These are phyloP conservation scores for Ustilago lituana DNA, from an alignment of 1,284 basidiomycete genomes.

Conservation along the genomic window DNA sequence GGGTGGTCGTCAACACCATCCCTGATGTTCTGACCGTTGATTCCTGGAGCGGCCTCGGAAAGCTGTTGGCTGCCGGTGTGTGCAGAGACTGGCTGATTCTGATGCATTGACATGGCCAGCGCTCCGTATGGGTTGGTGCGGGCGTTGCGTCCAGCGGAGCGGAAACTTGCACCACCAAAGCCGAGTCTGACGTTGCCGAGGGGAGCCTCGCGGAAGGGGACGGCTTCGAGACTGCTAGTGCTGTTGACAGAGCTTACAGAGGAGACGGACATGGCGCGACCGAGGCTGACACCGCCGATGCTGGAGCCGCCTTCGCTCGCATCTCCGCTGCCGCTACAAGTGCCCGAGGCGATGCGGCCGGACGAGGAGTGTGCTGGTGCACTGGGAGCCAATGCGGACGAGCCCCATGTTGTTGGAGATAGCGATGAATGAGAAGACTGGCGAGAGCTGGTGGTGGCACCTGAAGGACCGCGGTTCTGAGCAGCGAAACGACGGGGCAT, in stretches of 20 bases:
- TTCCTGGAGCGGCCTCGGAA: too few species aligned
- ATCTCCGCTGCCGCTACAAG: constrained; percentile 44
- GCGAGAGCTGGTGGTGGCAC: constrained; percentile 11
- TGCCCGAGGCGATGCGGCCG: constrained; percentile 29
- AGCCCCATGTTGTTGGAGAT: constrained; percentile 10
- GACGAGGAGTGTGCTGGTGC: constrained; percentile 12
- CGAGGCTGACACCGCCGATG: constrained; percentile 41
- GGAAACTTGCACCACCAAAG: constrained; percentile 31
- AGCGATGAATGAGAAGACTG: constrained; percentile 40
- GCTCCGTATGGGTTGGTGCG: constrained; percentile 20
- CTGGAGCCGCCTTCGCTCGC: constrained; percentile 41
- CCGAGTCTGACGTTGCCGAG: constrained; percentile 58
- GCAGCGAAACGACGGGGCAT: constrained; percentile 50
- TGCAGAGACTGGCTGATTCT: background rate
- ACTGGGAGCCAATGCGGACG: background rate
- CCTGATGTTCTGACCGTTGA: too few species aligned
- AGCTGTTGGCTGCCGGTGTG: background rate
- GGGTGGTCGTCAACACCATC: too few species aligned
- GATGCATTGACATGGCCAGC: constrained; percentile 12
- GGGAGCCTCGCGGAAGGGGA: constrained; percentile 63
- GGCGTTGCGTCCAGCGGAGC: constrained; percentile 19
- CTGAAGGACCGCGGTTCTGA: constrained; percentile 19
- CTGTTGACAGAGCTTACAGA: constrained; percentile 63
- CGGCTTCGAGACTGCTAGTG: constrained; percentile 64
- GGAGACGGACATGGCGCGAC: constrained; percentile 62